Evolutionary conservation across 352 stramenopile species (phyloP).

Genomic region (Hyaloperonospora arabidopsidis): DNA sequence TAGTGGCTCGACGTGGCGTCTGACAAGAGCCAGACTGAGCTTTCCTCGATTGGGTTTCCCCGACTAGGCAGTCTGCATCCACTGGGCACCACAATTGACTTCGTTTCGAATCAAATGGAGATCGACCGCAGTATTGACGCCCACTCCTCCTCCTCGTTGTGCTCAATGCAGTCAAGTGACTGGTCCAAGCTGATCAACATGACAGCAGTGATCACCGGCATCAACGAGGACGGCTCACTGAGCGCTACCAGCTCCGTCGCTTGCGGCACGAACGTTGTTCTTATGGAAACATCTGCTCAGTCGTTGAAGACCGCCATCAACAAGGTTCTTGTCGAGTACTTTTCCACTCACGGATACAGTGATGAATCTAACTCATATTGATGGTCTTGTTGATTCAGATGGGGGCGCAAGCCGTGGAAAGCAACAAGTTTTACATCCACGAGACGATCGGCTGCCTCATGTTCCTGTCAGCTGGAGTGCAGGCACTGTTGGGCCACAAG

Average conservation of each 20-base stretch:
- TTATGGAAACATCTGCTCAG: constrained; percentile 82
- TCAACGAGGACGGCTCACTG: constrained; percentile 78
- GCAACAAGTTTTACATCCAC: constrained; percentile 75
- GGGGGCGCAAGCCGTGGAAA: constrained; percentile 60
- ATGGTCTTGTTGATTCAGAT: constrained; percentile 34
- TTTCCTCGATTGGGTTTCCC: constrained; percentile 72
- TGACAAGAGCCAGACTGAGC: constrained; percentile 61
- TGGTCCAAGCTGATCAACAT: constrained; percentile 81
- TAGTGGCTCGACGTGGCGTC: constrained; percentile 76
- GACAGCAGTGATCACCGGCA: constrained; percentile 77
- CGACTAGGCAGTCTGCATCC: constrained; percentile 77
- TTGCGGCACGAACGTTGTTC: constrained; percentile 67
- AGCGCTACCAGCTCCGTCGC: constrained; percentile 73
- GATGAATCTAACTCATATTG: constrained; percentile 1
- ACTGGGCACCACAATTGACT: constrained; percentile 74
- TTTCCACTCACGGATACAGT: background rate
- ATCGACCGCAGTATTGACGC: constrained; percentile 42
- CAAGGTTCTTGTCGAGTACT: constrained; percentile 32
- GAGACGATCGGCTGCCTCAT: constrained; percentile 81
- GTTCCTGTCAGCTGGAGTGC: constrained; percentile 80
- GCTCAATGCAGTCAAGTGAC: constrained; percentile 73
- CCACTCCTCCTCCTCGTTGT: constrained; percentile 53
- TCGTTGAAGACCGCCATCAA: constrained; percentile 81
- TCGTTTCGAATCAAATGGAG: constrained; percentile 68
- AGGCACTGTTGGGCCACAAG: constrained; percentile 79